Evolutionary conservation across 495 filamentous ascomycete species (phyloP), one percentile per base, ranked within the genome.

Genomic region (Xylaria cubensis): DNA sequence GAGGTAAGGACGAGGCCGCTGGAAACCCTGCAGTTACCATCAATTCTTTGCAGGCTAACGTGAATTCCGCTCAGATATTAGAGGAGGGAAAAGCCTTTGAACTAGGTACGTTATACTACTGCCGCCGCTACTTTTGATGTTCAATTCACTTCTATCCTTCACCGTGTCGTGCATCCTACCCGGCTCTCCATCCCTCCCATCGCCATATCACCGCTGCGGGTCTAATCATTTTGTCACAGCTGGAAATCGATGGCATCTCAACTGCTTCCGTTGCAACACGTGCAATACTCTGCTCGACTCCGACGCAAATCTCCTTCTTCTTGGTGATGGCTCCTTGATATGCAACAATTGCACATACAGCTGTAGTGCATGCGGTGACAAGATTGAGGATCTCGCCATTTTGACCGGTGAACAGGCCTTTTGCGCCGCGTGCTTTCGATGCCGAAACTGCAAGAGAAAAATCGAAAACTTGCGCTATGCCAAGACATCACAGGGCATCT

Each of bases 301-400:
- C 48, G 97, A 99, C 80, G 97, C 97, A 73, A 98, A 99, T 80
- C 92, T 99, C 46, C 88, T 99, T 51, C 90, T 99, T 21, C 93
- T 99, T 67, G 97, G 96, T 75, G 97, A 99, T 81, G 97, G 96
- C 51, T 98, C 96, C 7, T 88, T 99, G 68, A 98, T 99, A 73
- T 99, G 97, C 86, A 98, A 97, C 83, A 97, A 97, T 79, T 99
- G 97, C 85, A 99, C 97, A 51, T 99, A 99, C 82, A 98, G 94
- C 85, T 99, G 97, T 84, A 97, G 92, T 80, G 95, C 94, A 55
- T 99, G 97, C 80, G 90, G 90, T 41, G 94, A 97, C 80, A 99
- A 99, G 86, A 99, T 99, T 70, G 97, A 99, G 79, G 97, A 99
- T 80, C 85, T 98, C 74, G 97, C 97, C 50, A 99, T 99, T 79